Percentiles rank a stretch among this genome's conserved stretches.
phyloP scores from a whole-genome alignment of 2,329 filamentous ascomycete genomes.

The Ophiocordyceps robertsii region DNA sequence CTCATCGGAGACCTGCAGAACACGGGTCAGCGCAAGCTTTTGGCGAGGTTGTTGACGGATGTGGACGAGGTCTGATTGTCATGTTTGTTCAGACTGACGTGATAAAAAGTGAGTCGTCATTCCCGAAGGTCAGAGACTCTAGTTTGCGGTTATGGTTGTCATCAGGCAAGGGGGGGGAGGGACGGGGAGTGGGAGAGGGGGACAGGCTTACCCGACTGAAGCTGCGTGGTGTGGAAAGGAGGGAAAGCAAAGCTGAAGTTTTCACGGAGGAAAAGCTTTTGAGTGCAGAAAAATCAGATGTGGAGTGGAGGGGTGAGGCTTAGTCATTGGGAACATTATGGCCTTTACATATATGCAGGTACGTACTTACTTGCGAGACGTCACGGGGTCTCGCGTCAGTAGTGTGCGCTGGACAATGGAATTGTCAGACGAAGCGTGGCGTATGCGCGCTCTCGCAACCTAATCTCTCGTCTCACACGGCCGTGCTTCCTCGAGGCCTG shows the following conservation, averaged over 20 bases:
- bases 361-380: neutral
- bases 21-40: neutral
- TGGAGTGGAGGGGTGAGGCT: neutral
- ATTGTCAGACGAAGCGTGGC: neutral
- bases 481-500: neutral
- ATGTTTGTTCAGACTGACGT: conserved; percentile 75
- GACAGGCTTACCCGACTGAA: neutral
- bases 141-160: conserved; percentile 83
- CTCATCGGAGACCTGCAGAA: neutral
- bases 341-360: no score
- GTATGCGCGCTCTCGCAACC: neutral
- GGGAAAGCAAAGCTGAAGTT: neutral
- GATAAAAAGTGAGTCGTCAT: conserved; percentile 67
- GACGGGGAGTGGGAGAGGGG: neutral
- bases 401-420: conserved; percentile 7
- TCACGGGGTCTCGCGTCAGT: conserved; percentile 18
- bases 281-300: neutral
- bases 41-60: neutral
- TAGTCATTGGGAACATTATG: neutral
- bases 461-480: neutral
- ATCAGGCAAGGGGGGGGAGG: conserved; percentile 42
- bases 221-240: conserved; percentile 1
- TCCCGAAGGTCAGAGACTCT: conserved; percentile 88
- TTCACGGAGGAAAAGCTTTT: neutral
- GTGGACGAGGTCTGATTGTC: neutral